Evolutionary conservation across 2,329 filamentous ascomycete genomes (phyloP).

Genomic region (Xylariales sp.): DNA sequence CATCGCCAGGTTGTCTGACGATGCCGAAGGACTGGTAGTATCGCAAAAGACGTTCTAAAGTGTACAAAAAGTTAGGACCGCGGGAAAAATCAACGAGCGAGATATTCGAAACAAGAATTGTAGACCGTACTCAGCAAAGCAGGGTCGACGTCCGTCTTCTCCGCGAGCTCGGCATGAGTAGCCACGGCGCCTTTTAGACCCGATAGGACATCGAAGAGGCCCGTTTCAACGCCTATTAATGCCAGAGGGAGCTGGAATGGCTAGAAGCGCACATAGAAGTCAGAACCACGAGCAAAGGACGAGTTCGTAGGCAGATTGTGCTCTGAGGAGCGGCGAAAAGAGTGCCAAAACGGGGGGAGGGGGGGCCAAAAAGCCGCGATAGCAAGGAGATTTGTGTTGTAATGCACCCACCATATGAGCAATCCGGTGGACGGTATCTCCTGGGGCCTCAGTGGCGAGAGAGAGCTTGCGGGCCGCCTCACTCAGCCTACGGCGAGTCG

Average conservation of each 20-base stretch:
- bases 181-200: conserved; percentile 11
- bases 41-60: conserved; percentile 40
- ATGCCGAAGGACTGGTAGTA: conserved; percentile 44
- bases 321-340: too few relatives aligned
- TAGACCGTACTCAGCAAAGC: conserved; percentile 37
- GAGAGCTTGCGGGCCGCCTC: conserved; percentile 35
- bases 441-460: conserved; percentile 30
- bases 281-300: conserved; percentile 1
- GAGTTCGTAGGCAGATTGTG: not conserved
- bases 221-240: conserved; percentile 32
- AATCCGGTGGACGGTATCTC: conserved; percentile 35
- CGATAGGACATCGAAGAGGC: conserved; percentile 32
- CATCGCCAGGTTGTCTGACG: conserved; percentile 36
- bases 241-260: conserved; percentile 35
- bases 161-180: conserved; percentile 26
- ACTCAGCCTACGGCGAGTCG: conserved; percentile 33
- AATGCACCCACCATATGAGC: conserved; percentile 30
- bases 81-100: not conserved
- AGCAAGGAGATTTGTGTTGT: not conserved
- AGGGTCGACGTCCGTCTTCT: conserved; percentile 35
- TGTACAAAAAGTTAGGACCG: not conserved
- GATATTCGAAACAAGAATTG: not conserved
- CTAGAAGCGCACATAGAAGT: conserved; percentile 12
- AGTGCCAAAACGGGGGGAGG: not conserved
- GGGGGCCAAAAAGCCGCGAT: not conserved